Evolutionary conservation across 495 filamentous ascomycete genomes (phyloP), one percentile per base, ranked within the genome.

Genomic region (Cercophora sp.): DNA sequence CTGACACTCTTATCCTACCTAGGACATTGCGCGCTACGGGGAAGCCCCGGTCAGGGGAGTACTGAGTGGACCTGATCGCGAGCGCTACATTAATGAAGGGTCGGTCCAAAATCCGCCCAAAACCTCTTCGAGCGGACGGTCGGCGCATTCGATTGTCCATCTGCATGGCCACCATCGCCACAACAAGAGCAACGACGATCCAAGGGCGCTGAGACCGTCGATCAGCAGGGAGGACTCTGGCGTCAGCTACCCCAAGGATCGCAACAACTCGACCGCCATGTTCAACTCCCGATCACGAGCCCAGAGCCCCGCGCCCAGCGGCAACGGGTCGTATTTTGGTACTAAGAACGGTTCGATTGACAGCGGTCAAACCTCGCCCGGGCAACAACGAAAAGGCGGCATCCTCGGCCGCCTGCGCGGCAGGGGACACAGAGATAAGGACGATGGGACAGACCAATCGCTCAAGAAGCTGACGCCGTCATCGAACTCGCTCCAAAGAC

Each of bases 11-110:
- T 22, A 48, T 29, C 16, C 44, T 60, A 5, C 23, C 20, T 25
- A 88, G 83, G 89, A 95, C 63, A 86, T 94, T 50, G 79, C 83
- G 18, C 83, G 85, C 48, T 88, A 85, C 64, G 89, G 89, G 20
- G 87, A 92, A 66, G 89, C 89, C 15, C 89, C 88, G 16, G 84
- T 94, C 24, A 80, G 87, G 43, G 78, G 87, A 58, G 79, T 79
- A 29, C 86, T 88, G 44, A 84, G 80, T 22, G 84, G 82, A 1
- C 82, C 81, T 8, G 86, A 90, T 63, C 79, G 77, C 44, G 78
- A 85, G n/a, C 85, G 85, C 27, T 83, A 77, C 63, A 68, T 69
- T 23, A 72, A 70, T 18, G 76, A 77, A n/a, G 63, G 64, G 54
- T 34, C 59, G 46, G 56, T 56, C 41, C 73, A 69, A 37, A 65